Evolutionary conservation across 768 basidiomycete species (phyloP), one percentile per base, ranked within the genome.

Genomic region (Clitopilus passeckerianus): DNA sequence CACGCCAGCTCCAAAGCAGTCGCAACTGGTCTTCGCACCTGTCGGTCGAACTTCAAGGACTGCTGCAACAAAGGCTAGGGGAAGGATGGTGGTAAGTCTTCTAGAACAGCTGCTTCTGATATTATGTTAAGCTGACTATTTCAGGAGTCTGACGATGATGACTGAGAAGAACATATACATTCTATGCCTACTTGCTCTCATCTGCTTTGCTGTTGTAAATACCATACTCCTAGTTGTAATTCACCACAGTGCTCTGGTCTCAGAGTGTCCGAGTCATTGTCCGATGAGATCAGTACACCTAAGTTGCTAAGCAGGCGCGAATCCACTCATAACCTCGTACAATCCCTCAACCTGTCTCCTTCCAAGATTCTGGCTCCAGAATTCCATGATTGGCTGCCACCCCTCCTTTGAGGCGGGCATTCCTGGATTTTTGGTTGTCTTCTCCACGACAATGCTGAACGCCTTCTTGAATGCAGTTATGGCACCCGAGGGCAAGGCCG

Each of bases 361-460:
- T 1, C 73, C 75, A 16, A 95, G 73, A 41, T 72, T 71, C 67
- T 86, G 82, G 64, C 91, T 89, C 93, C 93, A 95, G 71, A 94
- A 93, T 59, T 79, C 75, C 90, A 96, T 94, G 52, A 95, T 81
- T 0, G 86, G 85, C 66, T 85, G 81, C 92, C 91, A 95, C 65
- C 94, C 91, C 10, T 85, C 83, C 64, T 75, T 82, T 27, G 86
- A 86, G 3, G 80, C 73, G 8, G 90, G 91, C 93, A 96, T 96
- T 15, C 86, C 89, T 16, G 64, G 71, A 1, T 69, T 67, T 64
- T 76, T 74, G 57, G 82, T 75, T 58, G 75, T 77, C 7, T 82
- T 77, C 62, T 90, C 87, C 34, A 66, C 69, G 1, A 86, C 74
- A 22, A 59, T 64, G 24, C 62, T 63, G 64, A 83, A 95, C 0